Evolutionary conservation across 2,329 filamentous ascomycete genomes (phyloP), one percentile per base, ranked within the genome.

Genomic region (Cadophora malorum): DNA sequence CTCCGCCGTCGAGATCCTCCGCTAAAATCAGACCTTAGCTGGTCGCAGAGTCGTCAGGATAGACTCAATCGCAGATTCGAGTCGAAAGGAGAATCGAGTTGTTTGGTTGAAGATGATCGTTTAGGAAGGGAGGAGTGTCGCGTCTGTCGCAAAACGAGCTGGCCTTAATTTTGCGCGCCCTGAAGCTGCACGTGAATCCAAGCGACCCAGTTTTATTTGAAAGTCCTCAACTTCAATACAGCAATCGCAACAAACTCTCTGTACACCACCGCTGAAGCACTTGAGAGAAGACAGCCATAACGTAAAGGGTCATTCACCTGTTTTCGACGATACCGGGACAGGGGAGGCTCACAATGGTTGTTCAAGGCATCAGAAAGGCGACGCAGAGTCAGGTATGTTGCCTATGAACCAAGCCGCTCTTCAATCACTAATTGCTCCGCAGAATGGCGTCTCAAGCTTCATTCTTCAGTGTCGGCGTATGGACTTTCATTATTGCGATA

Each of bases 371-470:
- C 72, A 80, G 83, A 75, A 81, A 83, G 73, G 78, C 87, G 33
- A 84, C 86, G 16, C 79, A 79, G 65, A 83, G 85, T 78, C 83
- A 85, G 79, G 87, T 88, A 82, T 69, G 79, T 70, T 55, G 31
- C 41, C 12, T 19, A 4, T 14, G 25, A 28, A 53, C 19, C 19
- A n/a, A 63, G 14, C 9, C 1, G n/a, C 7, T 14, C 21, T 38
- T 58, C 56, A 35, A 25, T 10, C 49, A 41, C 70, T 76, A 64
- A 74, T 55, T n/a, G 33, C 16, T n/a, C 66, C 64, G 6, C 76
- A 98, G 94, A 98, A 99, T 84, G 96, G 96, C 85, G 86, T 98
- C 74, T 95, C 95, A 77, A 92, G 94, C 79, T 98, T 98, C 84
- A 93, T 99, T 81, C 88, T 97, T 67, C 95, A 97, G 84, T 99